Evolutionary conservation across 768 basidiomycete species (phyloP).

Genomic region (Pisolithus tinctorius): DNA sequence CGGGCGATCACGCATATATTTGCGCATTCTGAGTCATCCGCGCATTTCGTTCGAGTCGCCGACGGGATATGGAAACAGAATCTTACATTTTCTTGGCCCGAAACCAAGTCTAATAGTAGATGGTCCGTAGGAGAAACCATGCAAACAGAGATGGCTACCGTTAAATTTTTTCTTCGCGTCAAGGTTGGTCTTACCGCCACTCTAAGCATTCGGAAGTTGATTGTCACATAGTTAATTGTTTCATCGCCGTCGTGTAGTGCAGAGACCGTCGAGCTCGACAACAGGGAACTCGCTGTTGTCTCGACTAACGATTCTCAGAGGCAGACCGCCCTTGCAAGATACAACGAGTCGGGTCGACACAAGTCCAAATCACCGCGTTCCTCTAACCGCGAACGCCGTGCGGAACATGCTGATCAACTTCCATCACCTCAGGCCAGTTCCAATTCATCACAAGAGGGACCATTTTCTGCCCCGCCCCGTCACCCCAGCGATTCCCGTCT

Average conservation of each 20-base stretch:
- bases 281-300: conserved; percentile 60
- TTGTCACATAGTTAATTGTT: conserved; percentile 37
- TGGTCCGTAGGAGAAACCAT: conserved; percentile 82
- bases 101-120: conserved; percentile 56
- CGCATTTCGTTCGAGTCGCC: conserved; percentile 47
- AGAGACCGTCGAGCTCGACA: conserved; percentile 63
- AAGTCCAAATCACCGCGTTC: conserved; percentile 56
- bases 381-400: conserved; percentile 26
- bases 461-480: background rate
- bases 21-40: conserved; percentile 52
- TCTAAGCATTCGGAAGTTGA: conserved; percentile 4
- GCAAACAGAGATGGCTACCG: conserved; percentile 52
- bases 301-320: conserved; percentile 67
- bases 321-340: conserved; percentile 54
- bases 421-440: conserved; percentile 37
- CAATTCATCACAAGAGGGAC: conserved; percentile 5
- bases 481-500: conserved; percentile 7
- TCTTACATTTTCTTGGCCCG: conserved; percentile 67
- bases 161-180: conserved; percentile 64
- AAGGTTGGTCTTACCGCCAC: conserved; percentile 42
- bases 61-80: conserved; percentile 59
- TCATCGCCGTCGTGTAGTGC: conserved; percentile 39
- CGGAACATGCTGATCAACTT: conserved; percentile 24
- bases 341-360: conserved; percentile 41
- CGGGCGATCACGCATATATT: conserved; percentile 44